phyloP scores from a whole-genome alignment of 1,284 basidiomycete genomes.

The Erythrobasidium hasegawianum region DNA sequence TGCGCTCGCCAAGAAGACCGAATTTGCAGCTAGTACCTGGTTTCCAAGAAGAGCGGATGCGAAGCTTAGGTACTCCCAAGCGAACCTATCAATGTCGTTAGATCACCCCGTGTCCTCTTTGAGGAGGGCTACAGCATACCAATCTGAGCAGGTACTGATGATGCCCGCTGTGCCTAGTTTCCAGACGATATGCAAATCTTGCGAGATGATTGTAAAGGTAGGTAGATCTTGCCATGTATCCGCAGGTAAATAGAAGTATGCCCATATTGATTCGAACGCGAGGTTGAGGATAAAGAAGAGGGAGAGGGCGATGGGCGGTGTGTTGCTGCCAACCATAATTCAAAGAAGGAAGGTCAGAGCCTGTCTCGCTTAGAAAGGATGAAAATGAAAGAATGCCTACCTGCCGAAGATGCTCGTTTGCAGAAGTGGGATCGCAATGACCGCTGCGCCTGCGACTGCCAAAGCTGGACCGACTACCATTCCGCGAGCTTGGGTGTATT shows the following conservation, averaged over 20 bases:
- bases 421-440: not conserved
- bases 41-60: conserved; percentile 27
- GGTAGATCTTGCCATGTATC: conserved; percentile 14
- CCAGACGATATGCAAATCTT: conserved; percentile 23
- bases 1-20: conserved; percentile 18
- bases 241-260: conserved; percentile 10
- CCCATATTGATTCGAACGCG: not conserved
- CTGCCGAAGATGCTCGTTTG: conserved; percentile 7
- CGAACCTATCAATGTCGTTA: conserved; percentile 19
- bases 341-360: no score
- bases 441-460: conserved; percentile 9
- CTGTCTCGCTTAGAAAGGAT: no score
- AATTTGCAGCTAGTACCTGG: conserved; percentile 19
- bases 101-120: no score
- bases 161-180: conserved; percentile 20
- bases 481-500: conserved; percentile 26
- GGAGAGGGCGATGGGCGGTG: conserved; percentile 17
- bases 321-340: no score
- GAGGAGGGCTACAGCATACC: no score
- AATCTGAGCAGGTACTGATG: conserved; percentile 24
- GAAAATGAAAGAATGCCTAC: no score
- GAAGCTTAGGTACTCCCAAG: conserved; percentile 29
- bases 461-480: conserved; percentile 12
- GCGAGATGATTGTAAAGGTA: conserved; percentile 4
- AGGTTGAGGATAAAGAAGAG: conserved; percentile 13